Conservation (phyloP, 768 basidiomycete genomes). For the Lactifluus hygrophoroides region DNA sequence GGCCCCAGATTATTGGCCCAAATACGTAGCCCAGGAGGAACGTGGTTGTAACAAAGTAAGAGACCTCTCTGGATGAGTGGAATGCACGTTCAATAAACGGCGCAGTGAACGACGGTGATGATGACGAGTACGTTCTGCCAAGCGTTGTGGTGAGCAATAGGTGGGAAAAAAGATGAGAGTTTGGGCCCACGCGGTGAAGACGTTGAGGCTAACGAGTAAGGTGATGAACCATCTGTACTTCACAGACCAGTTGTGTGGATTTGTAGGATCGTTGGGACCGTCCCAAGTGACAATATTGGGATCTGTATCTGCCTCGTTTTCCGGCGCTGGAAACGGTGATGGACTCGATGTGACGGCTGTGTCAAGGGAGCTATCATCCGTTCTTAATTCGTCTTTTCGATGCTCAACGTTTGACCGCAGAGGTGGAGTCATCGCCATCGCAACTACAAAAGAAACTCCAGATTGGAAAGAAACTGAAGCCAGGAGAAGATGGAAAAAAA, state of each 20-base stretch:
- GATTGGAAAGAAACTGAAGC: not conserved
- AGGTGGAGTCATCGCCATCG: too few species aligned
- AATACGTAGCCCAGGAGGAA: conserved; percentile 13
- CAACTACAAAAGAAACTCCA: not conserved
- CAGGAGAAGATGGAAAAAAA: not conserved
- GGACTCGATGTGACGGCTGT: not conserved
- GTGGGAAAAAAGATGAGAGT: not conserved
- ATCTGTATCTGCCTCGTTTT: not conserved
- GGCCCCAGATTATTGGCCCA: conserved; percentile 20
- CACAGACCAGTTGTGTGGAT: conserved; percentile 14
- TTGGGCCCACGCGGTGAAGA: not conserved
- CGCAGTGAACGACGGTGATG: not conserved
- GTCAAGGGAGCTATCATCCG: not conserved
- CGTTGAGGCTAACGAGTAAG: not conserved
- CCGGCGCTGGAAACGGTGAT: not conserved
- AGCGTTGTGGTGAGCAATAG: not conserved
- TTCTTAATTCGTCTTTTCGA: not conserved
- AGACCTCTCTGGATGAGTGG: not conserved
- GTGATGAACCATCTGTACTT: conserved; percentile 9
- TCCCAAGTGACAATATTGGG: conserved; percentile 10
- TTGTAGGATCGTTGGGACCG: conserved; percentile 2
- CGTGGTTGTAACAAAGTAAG: conserved; percentile 4
- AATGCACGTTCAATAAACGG: not conserved
- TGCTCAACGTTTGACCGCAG: not conserved
- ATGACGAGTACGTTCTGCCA: conserved; percentile 13